A percentile compares a stretch with the other conserved stretches of the same genome.
Evolutionary conservation across 2,329 filamentous ascomycete species (phyloP).

Genomic region (Geosmithia morbida): DNA sequence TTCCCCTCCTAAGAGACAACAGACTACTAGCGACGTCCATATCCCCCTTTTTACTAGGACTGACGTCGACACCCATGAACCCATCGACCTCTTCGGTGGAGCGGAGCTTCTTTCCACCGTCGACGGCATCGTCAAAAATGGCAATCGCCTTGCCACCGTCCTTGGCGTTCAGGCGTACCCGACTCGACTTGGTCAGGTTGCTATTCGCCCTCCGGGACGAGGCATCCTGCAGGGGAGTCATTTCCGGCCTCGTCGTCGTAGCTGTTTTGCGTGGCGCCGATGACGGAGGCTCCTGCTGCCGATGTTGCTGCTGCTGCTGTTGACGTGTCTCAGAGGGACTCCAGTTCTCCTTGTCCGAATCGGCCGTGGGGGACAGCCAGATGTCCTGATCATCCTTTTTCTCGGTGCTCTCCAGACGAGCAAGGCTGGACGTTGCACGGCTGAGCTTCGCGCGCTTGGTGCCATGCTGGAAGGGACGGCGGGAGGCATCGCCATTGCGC

Average conservation of each 20-base stretch:
- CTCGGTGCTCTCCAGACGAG: conserved; percentile 31
- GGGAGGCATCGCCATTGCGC: conserved; percentile 39
- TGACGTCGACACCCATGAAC: conserved; percentile 56
- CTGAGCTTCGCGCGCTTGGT: conserved; percentile 49
- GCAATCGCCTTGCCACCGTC: conserved; percentile 19
- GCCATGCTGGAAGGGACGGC: conserved; percentile 9
- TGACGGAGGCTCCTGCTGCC: not conserved
- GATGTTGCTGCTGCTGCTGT: conserved; percentile 13
- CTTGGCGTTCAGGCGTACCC: conserved; percentile 1
- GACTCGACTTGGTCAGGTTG: conserved; percentile 18
- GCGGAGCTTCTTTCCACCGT: conserved; percentile 1
- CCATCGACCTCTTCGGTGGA: conserved; percentile 47
- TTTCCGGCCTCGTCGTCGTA: no score
- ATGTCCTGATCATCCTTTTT: conserved; percentile 17
- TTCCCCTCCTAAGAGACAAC: conserved; percentile 79
- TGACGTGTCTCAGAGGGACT: conserved; percentile 37
- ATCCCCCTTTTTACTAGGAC: conserved; percentile 62
- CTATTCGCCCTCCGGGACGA: not conserved
- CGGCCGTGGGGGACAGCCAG: conserved; percentile 27
- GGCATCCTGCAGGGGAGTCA: not conserved
- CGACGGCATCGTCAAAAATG: conserved; percentile 35
- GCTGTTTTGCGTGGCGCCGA: not conserved
- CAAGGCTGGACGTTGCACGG: conserved; percentile 46
- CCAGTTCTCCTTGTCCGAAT: conserved; percentile 96
- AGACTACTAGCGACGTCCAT: conserved; percentile 84